Evolutionary conservation across 192 early-diverging fungal species (phyloP).

Genomic region (Chytriomyces confervae): DNA sequence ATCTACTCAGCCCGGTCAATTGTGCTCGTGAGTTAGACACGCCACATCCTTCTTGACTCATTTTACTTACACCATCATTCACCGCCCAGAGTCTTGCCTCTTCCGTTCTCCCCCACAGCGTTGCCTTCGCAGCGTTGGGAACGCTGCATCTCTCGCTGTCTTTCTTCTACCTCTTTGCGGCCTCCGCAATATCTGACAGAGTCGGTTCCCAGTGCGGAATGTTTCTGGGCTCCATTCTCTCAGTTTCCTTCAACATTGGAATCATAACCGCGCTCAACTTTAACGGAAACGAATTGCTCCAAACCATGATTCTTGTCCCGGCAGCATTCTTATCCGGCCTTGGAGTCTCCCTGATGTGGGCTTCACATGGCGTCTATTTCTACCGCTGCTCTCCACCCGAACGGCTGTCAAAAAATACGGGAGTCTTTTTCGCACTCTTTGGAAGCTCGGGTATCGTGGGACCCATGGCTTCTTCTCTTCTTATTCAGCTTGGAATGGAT

Average conservation of each 20-base stretch:
- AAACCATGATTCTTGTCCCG: background rate
- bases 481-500: constrained; percentile 19
- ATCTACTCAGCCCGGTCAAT: no score
- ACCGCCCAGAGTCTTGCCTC: background rate
- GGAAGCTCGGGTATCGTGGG: constrained; percentile 14
- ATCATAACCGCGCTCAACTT: background rate
- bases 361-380: constrained; percentile 25
- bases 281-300: background rate
- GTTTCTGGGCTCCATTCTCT: constrained; percentile 6
- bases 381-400: background rate
- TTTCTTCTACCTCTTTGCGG: constrained; percentile 17
- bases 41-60: no score
- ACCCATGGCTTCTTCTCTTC: constrained; percentile 8
- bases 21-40: no score
- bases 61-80: no score
- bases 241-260: constrained; percentile 5
- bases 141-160: constrained; percentile 15
- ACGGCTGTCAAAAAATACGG: constrained; percentile 7
- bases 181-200: constrained; percentile 7
- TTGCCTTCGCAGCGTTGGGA: constrained; percentile 8
- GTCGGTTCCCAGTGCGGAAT: constrained; percentile 1
- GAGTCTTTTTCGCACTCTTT: constrained; percentile 20
- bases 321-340: background rate
- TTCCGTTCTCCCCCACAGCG: background rate
- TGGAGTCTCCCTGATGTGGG: background rate